These are phyloP conservation scores for Neofusicoccum sp. DNA, from an alignment of 2,329 filamentous ascomycete species.

Conservation along the genomic window DNA sequence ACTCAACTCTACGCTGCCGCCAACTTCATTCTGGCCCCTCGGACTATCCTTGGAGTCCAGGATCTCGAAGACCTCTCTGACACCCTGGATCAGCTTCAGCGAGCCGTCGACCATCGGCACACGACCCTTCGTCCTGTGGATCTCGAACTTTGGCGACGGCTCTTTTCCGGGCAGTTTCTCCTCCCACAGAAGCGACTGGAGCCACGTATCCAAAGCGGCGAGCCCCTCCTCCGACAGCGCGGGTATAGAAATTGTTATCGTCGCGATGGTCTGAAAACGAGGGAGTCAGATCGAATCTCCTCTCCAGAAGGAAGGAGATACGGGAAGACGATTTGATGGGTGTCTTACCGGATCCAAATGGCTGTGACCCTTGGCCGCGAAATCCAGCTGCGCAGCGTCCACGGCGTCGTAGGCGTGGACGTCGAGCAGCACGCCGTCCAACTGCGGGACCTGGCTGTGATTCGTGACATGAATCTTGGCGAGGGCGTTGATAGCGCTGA, in stretches of 20 bases:
- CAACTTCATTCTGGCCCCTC: neutral
- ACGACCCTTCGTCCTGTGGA: conserved; percentile 85
- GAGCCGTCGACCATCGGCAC: conserved; percentile 61
- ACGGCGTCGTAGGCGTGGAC: conserved; percentile 90
- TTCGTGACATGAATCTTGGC: conserved; percentile 81
- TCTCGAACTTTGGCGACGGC: conserved; percentile 59
- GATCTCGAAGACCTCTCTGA: conserved; percentile 91
- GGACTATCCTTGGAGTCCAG: conserved; percentile 53
- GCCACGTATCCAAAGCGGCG: conserved; percentile 70
- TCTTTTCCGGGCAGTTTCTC: conserved; percentile 52
- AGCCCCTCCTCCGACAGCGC: conserved; percentile 59
- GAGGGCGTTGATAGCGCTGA: conserved; percentile 83
- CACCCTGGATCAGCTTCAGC: conserved; percentile 81
- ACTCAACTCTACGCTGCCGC: neutral
- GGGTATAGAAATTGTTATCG: conserved; percentile 69
- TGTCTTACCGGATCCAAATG: conserved; percentile 77
- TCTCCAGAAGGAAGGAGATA: neutral
- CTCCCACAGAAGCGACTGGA: conserved; percentile 84
- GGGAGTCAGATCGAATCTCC: neutral
- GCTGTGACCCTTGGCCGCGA: conserved; percentile 75
- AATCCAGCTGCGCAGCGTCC: conserved; percentile 61
- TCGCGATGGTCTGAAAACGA: conserved; percentile 73
- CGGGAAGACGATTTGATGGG: neutral
- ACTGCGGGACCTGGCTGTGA: conserved; percentile 72
- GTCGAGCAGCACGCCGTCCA: conserved; percentile 85